Evolutionary conservation across 164 flowering plant species (phyloP).

Genomic region (Tetrastigma voinierianum): DNA sequence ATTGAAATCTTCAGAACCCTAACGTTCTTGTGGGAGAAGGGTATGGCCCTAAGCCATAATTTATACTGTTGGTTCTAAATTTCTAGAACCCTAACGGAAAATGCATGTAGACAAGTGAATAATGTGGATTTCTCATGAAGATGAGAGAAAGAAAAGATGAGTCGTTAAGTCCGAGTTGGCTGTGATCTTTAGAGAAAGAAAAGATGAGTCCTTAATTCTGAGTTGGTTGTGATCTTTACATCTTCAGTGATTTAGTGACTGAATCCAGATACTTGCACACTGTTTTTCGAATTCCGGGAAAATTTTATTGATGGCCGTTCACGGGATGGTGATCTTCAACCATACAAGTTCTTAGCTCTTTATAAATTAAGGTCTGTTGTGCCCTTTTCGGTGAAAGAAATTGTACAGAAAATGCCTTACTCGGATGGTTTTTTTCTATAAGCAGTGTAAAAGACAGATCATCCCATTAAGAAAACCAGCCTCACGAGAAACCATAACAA

Average conservation of each 20-base stretch:
- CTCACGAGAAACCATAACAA: conserved; percentile 6
- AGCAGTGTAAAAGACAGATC: background rate
- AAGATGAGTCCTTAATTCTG: background rate
- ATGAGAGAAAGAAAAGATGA: background rate
- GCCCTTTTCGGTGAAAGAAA: too few relatives aligned
- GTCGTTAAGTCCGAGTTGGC: too few relatives aligned
- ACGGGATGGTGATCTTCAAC: too few relatives aligned
- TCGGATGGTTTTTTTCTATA: background rate
- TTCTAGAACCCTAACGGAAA: background rate
- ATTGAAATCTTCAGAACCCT: too few relatives aligned
- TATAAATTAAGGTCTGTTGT: too few relatives aligned
- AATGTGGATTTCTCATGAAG: background rate
- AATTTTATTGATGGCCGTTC: too few relatives aligned
- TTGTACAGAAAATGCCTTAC: too few relatives aligned
- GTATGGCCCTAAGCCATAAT: background rate
- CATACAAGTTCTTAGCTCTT: too few relatives aligned
- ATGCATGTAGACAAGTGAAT: conserved; percentile 1
- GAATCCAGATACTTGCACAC: too few relatives aligned
- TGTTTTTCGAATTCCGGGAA: too few relatives aligned
- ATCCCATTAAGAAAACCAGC: background rate
- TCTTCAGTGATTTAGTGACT: too few relatives aligned
- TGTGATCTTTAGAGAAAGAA: background rate
- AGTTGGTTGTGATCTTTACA: too few relatives aligned
- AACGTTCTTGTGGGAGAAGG: background rate
- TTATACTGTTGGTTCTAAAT: background rate